Evolutionary conservation across 768 basidiomycete genomes (phyloP).

Genomic region (Cystobasidium onofrii): DNA sequence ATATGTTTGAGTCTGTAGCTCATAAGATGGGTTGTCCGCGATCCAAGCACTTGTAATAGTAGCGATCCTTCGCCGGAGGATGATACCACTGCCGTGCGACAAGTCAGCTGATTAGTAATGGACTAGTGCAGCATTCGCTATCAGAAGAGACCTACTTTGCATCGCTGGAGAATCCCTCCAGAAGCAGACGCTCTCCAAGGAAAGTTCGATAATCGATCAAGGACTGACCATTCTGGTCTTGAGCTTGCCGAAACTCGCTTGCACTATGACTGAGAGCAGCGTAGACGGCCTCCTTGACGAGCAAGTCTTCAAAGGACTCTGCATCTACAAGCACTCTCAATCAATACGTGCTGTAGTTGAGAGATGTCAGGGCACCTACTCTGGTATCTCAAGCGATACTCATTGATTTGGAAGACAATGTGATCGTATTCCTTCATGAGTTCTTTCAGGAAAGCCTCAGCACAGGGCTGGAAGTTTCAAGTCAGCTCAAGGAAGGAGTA

Average conservation of each 20-base stretch:
- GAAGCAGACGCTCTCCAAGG: not conserved
- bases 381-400: conserved; percentile 56
- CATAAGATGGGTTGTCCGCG: conserved; percentile 50
- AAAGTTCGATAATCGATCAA: not conserved
- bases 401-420: conserved; percentile 60
- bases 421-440: conserved; percentile 62
- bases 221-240: not conserved
- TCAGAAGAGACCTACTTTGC: not conserved
- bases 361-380: conserved; percentile 50
- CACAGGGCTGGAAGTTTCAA: conserved; percentile 61
- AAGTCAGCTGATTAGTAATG: not conserved
- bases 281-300: conserved; percentile 16
- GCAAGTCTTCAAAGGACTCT: not conserved
- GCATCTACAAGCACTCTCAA: not conserved
- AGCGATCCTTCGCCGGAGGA: conserved; percentile 88
- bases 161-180: not conserved
- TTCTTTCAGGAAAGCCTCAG: conserved; percentile 81
- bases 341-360: too few relatives aligned
- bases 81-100: conserved; percentile 58
- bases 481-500: not conserved
- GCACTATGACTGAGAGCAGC: conserved; percentile 5
- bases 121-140: too few relatives aligned
- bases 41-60: conserved; percentile 91
- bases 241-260: conserved; percentile 48
- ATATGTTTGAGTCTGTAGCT: not conserved